phyloP scores from a whole-genome alignment of 1,284 basidiomycete species.

The Trametes pubescens region DNA sequence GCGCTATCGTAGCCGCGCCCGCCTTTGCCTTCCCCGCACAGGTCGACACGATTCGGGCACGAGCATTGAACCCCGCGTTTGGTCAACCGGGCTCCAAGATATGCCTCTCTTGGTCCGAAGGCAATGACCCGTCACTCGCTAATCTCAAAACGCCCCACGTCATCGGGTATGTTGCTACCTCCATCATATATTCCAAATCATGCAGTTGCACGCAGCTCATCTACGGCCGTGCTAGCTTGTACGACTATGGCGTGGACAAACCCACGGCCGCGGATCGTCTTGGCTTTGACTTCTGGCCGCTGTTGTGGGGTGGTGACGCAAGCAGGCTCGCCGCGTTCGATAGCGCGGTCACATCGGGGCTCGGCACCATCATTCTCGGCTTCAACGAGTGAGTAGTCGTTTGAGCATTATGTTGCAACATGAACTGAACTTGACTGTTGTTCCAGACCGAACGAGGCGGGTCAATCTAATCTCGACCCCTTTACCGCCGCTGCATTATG shows the following conservation, averaged over 20 bases:
- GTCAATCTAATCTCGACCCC: conserved; percentile 69
- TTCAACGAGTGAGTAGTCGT: conserved; percentile 72
- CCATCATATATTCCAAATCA: background rate
- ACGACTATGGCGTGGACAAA: conserved; percentile 62
- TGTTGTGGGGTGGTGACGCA: conserved; percentile 67
- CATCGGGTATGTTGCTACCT: conserved; percentile 50
- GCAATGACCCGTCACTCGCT: conserved; percentile 52
- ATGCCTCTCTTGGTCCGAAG: conserved; percentile 72
- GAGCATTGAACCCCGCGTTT: conserved; percentile 19
- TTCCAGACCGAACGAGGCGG: conserved; percentile 61
- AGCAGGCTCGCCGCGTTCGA: conserved; percentile 54
- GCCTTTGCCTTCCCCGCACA: no score
- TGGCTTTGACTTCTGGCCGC: conserved; percentile 64
- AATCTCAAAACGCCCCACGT: conserved; percentile 55
- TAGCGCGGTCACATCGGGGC: conserved; percentile 53
- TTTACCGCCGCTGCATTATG: conserved; percentile 60
- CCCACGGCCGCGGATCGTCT: conserved; percentile 48
- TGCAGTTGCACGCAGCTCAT: background rate
- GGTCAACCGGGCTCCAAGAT: conserved; percentile 68
- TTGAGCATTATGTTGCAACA: background rate
- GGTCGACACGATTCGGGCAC: background rate
- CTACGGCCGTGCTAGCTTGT: conserved; percentile 49
- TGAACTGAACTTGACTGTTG: conserved; percentile 9
- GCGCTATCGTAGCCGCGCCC: no score
- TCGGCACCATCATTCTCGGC: conserved; percentile 64